Base-by-base conservation (phyloP, 805 yeast species). In the Barnettozyma salicaria region DNA sequence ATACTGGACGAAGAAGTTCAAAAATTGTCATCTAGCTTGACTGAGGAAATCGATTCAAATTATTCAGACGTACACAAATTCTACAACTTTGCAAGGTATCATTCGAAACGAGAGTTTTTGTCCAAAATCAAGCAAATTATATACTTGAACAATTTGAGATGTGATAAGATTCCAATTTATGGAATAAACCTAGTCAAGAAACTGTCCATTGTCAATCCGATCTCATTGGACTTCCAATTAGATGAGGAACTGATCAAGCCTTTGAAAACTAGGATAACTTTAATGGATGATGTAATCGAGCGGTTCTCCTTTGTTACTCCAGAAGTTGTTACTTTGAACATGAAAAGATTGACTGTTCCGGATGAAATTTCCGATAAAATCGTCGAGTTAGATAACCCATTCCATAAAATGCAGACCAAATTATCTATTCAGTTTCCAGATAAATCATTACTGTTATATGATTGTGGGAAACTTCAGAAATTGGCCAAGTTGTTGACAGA, bases 351-450 rank as follows among this genome's bases (percentile, higher is more conserved):
- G 29, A 40, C 67, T 1, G 60, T 76, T n/a, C 68, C 80, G 1
- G 44, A 58, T 5, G 64, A 67, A 7, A 32, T 52, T 12, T 16
- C 34, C 49, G 32, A 45, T n/a, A 55, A 57, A 22, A 28, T 65
- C 8, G 49, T 55, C 50, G 16, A 32, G 32, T 40, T 50, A 45
- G 61, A 47, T 20, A 70, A 67, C 57, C 84, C 77, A 11, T 80
- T 87, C 63, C 96, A 87, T 55, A 78, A 80, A 42, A 63, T 90
- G 2, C 97, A 90, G 58, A 82, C 87, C 12, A 84, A 87, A 49
- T 63, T 87, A 32, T 80, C 96, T 0, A 86, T 92, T 50, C 96
- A 95, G 13, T 94, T 92, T 58, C 99, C 99, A 0, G 98, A 92
- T 56, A 92, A 89, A 57, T 79, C 92, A 11, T 64, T 92, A 41